Conservation (phyloP, 495 filamentous ascomycete genomes). For the Barbatosphaeria neglecta region DNA sequence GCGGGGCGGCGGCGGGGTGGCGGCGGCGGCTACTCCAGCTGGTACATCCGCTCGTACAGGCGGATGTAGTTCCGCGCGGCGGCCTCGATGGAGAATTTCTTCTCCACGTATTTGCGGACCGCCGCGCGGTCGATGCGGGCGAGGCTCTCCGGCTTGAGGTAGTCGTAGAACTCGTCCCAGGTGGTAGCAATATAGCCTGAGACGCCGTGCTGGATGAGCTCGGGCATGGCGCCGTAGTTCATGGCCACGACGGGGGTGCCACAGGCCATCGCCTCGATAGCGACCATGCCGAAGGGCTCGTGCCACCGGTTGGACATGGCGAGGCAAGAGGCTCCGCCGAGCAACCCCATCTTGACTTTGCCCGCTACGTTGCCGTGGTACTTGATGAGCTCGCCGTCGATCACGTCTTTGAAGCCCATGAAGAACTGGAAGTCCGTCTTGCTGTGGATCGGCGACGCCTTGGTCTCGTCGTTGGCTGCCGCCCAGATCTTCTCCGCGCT, state of each 20-base stretch:
- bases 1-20: no score
- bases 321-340: background rate
- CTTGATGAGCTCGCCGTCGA: background rate
- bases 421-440: background rate
- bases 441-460: background rate
- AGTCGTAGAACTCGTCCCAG: background rate
- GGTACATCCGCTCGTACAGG: background rate
- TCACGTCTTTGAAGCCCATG: background rate
- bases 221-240: background rate
- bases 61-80: background rate
- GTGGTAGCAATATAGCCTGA: background rate
- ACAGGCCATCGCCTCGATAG: background rate
- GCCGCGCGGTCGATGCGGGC: background rate
- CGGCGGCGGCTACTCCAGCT: background rate
- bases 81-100: background rate
- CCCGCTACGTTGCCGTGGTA: background rate
- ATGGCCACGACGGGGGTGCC: background rate
- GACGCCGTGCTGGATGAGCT: background rate
- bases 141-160: background rate
- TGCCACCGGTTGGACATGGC: background rate
- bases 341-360: background rate
- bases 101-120: background rate
- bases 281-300: background rate
- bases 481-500: background rate
- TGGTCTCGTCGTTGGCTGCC: background rate